phyloP scores from a whole-genome alignment of 78 protist genomes.

The Dictyostelium capitatum region DNA sequence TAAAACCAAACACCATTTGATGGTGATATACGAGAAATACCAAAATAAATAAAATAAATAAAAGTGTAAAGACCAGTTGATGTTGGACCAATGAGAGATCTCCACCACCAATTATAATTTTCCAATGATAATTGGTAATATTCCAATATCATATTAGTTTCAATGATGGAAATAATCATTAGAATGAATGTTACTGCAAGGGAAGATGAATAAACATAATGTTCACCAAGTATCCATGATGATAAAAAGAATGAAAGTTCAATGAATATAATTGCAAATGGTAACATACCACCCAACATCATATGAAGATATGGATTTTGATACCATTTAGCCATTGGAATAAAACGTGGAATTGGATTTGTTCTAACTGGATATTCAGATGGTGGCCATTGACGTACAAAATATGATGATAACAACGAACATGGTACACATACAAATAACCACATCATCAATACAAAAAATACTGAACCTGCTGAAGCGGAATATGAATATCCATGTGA shows the following conservation, averaged over 20 bases:
- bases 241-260: constrained; percentile 7
- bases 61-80: constrained; percentile 50
- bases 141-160: constrained; percentile 28
- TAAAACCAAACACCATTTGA: constrained; percentile 43
- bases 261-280: constrained; percentile 34
- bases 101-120: constrained; percentile 83
- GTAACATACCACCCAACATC: constrained; percentile 7
- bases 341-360: constrained; percentile 63
- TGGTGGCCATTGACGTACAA: constrained; percentile 80
- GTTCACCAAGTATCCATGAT: neutral
- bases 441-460: constrained; percentile 42
- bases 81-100: constrained; percentile 66
- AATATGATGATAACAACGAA: constrained; percentile 48
- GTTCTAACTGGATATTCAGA: constrained; percentile 70
- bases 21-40: neutral
- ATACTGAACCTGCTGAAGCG: constrained; percentile 19
- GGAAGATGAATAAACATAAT: neutral
- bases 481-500: constrained; percentile 11
- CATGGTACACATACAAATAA: constrained; percentile 42
- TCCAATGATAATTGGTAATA: constrained; percentile 69
- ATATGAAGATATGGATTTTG: constrained; percentile 25
- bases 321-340: constrained; percentile 40
- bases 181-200: constrained; percentile 27
- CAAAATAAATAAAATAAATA: constrained; percentile 36
- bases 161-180: constrained; percentile 26